phyloP scores from a whole-genome alignment of 148 eudicot genomes.

The Rhododendron simsii region DNA sequence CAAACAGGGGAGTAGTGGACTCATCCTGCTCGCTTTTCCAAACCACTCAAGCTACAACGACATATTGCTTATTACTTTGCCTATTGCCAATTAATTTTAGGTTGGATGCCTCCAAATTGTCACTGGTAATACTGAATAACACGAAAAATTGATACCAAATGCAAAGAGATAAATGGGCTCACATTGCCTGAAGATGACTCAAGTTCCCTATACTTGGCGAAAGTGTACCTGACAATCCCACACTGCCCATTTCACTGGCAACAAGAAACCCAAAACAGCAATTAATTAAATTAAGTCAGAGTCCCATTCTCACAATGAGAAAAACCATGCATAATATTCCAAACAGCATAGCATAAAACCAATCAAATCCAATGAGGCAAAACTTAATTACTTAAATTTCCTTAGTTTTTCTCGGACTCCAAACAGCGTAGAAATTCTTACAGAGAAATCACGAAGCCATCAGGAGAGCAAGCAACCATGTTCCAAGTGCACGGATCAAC shows the following conservation, averaged over 20 bases:
- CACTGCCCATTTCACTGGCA: constrained; percentile 75
- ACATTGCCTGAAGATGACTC: constrained; percentile 74
- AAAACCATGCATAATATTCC: background rate
- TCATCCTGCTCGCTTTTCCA: background rate
- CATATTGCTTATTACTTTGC: background rate
- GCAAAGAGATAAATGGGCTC: constrained; percentile 21
- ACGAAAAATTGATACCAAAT: background rate
- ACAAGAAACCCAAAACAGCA: constrained; percentile 5
- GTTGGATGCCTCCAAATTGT: background rate
- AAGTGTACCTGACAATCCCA: constrained; percentile 70
- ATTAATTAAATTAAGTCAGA: background rate
- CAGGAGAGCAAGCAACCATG: constrained; percentile 82
- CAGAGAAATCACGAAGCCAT: constrained; percentile 82
- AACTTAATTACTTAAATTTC: background rate
- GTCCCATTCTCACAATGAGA: background rate
- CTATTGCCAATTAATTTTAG: background rate
- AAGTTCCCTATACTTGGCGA: constrained; percentile 86
- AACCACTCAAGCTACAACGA: background rate
- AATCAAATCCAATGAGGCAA: background rate
- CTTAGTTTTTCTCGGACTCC: background rate
- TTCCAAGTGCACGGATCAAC: constrained; percentile 99
- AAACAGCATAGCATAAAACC: background rate
- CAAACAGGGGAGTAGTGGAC: background rate
- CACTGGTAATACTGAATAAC: background rate
- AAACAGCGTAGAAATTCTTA: constrained; percentile 28